Base-by-base conservation (phyloP, 1,139 yeast genomes). In the Suhomyces wounanorum region DNA sequence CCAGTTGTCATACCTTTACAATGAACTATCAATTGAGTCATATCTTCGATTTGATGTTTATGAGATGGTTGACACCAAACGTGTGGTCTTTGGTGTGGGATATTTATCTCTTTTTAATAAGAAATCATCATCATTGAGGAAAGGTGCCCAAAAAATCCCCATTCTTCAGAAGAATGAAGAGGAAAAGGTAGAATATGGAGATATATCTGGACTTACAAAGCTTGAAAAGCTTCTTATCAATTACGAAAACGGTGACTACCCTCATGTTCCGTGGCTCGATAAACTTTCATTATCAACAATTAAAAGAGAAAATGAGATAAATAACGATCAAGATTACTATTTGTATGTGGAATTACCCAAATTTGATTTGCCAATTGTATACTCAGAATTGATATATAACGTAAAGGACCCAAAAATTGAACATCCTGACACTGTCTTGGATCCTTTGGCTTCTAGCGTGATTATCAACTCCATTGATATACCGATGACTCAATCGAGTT, bases 361-460 rank as follows among this genome's bases (percentile, higher is more conserved):
- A 53, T 90, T 88, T 68, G 95, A 88, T 57, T 73, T 88, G 28
- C 96, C 97, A 0, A 80, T 92, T 1, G 89, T 92, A 0, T 92
- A 79, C 65, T 83, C 92, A 1, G 96, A 89, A 59, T 65, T 72
- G 9, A 63, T 69, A 0, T 70, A 66, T 47, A 28, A 43, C 8
- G 37, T 30, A 3, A 52, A 47, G 8, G 45, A 44, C 36, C 59
- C 45, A 59, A 64, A 53, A 52, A 31, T 42, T 13, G 21, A 16
- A 13, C 18, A 18, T 2, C 62, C 50, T 63, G 45, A 48, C 5
- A 38, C 35, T 38, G 50, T 25, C 43, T 51, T 51, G 36, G 57
- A 50, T 8, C 37, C 51, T 16, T 40, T 50, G 3, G 46, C 54
- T 28, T 59, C 70, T 2, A 70, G 69, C 39, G 60, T 68, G 41